Evolutionary conservation across 1,139 yeast genomes (phyloP), one percentile per base, ranked within the genome.

Genomic region (Yarrowia galli): DNA sequence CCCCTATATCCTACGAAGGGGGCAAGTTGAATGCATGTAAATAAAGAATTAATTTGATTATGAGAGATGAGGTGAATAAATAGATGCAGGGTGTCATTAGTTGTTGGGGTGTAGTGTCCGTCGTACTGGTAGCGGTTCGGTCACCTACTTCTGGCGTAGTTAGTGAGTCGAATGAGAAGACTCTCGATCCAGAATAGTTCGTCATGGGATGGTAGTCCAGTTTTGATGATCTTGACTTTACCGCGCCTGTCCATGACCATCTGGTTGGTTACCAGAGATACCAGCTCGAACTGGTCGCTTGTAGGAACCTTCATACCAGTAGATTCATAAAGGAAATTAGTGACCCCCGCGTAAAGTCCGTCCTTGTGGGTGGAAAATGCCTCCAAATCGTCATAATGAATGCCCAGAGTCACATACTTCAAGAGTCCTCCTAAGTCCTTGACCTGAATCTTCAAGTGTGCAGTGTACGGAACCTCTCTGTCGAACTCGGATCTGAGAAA

Each of bases 11-110:
- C 32, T 5, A 28, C 32, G 32, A 25, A 20, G 35, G 56, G 32
- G 28, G 20, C 43, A 36, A 53, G 58, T 53, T 35, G 43, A 54
- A 54, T 54, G 61, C 61, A 54, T 54, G 61, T 54, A 54, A 40
- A 54, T 54, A 54, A 54, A 40, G 43, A 53, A 53, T 53, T 49
- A 32, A 49, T 36, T 35, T 53, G 60, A 53, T 53, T 53, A 23
- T 36, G 60, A 22, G 43, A 16, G n/a, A 18, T 32, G 23, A 23
- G 22, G n/a, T 22, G 48, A 49, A 53, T 53, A 53, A 53, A 53
- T 53, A 53, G 18, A 53, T 53, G 60, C 60, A 53, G 20, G 32
- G 48, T 20, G 22, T 16, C 6, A 8, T 38, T 38, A 40, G 45
- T 18, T 18, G 49, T 23, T 16, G 20, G n/a, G n/a, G n/a, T n/a